Evolutionary conservation across 108 stramenopile species (phyloP), one percentile per base, ranked within the genome.

Genomic region (Cyclostephanos invisitatus): DNA sequence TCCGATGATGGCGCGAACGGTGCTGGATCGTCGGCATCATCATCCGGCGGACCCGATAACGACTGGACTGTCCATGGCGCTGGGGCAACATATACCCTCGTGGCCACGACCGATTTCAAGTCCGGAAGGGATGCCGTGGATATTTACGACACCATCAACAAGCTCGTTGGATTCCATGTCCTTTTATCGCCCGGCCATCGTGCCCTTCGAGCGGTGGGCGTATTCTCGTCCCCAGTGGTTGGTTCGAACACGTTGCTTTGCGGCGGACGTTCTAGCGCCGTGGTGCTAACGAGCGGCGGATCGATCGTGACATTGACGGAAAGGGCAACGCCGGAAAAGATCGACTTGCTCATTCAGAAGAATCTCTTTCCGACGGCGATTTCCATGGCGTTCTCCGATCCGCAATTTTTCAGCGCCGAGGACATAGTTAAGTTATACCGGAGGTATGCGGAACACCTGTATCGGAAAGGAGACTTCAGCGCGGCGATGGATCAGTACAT

Each of bases 401-500:
- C 93, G 28, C 74, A 72, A 51, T 90, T 88, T 25, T 88, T 80
- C 62, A 62, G 83, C 42, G 68, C 87, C 0, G 80, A 81, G 12
- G 88, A 91, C 47, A 88, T 98, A 37, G 85, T 89, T 38, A 76
- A 73, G 3, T 85, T 98, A 24, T 94, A 93, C 65, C 78, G 92
- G 64, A 79, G 73, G 47, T 90, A 98, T 78, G 98, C 95, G 3
- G 97, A 98, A 64, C 92, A 97, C 79, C 74, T 98, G 55, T 97
- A 97, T 74, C 86, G 93, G 60, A 94, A 95, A 72, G 92, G 94
- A 24, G 95, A 95, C 65, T 97, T 88, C 49, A 82, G 78, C 57
- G 95, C 85, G 21, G 91, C 95, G 35, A 93, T 97, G 81, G 87
- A 90, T 61, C 97, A 98, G 81, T 98, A 97, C 85, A 86, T 88